Base-by-base conservation (phyloP, 257 asterid genomes). In the Scutellaria barbata region DNA sequence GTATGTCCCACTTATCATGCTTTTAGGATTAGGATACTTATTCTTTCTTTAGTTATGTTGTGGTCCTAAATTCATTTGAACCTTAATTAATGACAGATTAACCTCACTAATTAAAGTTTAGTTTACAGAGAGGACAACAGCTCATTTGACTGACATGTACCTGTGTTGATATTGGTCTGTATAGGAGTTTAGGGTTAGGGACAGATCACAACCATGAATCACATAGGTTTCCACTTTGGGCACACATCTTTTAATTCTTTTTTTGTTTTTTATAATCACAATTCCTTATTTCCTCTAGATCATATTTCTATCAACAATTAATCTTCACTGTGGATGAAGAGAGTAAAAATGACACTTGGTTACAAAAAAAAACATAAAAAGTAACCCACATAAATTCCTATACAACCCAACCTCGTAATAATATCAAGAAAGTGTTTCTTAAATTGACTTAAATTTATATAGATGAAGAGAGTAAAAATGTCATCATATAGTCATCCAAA, bases 81-180 rank as follows among this genome's bases (percentile, higher is more conserved):
- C 3, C 35, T 30, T 30, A 45, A 25, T 47, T 58, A 73, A 39
- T 78, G 69, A 66, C 74, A 73, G 71, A 79, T 79, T 74, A 79
- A 62, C 11, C 66, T 25, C 63, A 75, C 68, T 75, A 54, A 79
- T 71, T 65, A 79, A 76, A 79, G 75, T 48, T 67, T 57, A 33
- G 46, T 54, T 61, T 67, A 52, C 68, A 74, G 18, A 43, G 45
- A 22, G 30, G 69, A 65, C 58, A 71, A 63, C 82, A 77, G 74
- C 81, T 30, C 35, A 30, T 30, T 30, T 30, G 35, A 30, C 35
- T 30, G 35, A 30, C 35, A 30, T 0, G 35, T 30, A 30, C 35
- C 3, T 30, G 35, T 30, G 35, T 30, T 30, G 5, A 30, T 30
- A 30, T 30, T 30, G 35, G 5, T 30, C 35, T 30, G 4, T 30